Base-by-base conservation (phyloP, 768 basidiomycete species). In the Ephemerocybe angulata region DNA sequence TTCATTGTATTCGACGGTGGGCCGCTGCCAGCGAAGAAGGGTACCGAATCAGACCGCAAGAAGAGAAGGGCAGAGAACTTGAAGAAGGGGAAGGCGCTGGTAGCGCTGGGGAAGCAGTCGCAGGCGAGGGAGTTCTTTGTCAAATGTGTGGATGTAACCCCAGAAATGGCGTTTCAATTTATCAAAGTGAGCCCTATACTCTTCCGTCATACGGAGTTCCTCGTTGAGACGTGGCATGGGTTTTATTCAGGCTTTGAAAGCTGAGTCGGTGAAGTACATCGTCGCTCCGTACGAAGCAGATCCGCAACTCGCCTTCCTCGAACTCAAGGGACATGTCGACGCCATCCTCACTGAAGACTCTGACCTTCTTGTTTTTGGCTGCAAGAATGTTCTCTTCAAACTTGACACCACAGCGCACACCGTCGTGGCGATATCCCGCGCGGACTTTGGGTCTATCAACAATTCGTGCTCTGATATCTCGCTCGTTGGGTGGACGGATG, bases 211-310 rank as follows among this genome's bases (percentile, higher is more conserved):
- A 28, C 53, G 33, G 37, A 12, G 37, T 29, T 30, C 30, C n/a
- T n/a, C n/a, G n/a, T n/a, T 52, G 31, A 30, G 19, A 35, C 21
- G 35, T 27, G 50, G 49, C 50, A 58, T 54, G 63, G 28, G n/a
- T 40, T 30, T n/a, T 47, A n/a, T 54, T 10, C 60, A 98, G 95
- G 95, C 90, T 11, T 76, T 99, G 29, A 81, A 81, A 46, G 90
- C 88, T 11, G 95, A 97, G 65, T 71, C 74, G 17, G 81, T 98
- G 7, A 67, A 80, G 19, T 97, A 96, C 65, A 76, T 98, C 35
- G 97, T 98, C 17, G 96, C 97, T 3, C 97, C 97, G 0, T 99
- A 98, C 69, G 97, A 99, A 76, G 97, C 97, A 0, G 97, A 99
- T 64, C 93, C 97, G 1, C 97, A 99, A 69, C 81, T 99, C 54